These are phyloP conservation scores for Schwanniomyces polymorphus DNA, from an alignment of 805 yeast species.

Conservation along the genomic window DNA sequence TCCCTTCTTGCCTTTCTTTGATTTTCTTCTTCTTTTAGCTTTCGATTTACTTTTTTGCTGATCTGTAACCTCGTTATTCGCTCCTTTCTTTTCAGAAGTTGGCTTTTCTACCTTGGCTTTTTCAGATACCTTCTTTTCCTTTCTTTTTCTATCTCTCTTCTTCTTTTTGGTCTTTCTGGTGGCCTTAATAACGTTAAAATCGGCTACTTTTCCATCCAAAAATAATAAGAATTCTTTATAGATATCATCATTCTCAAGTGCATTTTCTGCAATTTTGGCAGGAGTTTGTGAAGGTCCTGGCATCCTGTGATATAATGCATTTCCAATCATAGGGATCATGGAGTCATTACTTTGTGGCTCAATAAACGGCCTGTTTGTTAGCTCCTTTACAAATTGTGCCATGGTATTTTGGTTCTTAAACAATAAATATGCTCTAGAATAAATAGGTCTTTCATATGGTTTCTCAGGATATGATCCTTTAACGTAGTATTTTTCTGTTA, in stretches of 20 bases:
- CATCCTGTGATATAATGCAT: conserved; percentile 26
- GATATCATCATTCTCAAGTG: conserved; percentile 12
- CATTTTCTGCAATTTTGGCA: neutral
- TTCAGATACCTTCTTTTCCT: conserved; percentile 9
- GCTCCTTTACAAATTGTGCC: conserved; percentile 22
- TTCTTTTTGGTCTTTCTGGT: conserved; percentile 9
- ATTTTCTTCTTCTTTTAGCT: conserved; percentile 2
- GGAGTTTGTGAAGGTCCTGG: neutral
- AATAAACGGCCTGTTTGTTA: conserved; percentile 23
- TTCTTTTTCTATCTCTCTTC: conserved; percentile 7
- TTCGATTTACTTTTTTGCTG: conserved; percentile 2
- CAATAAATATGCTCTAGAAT: conserved; percentile 42
- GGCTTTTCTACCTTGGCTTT: conserved; percentile 4
- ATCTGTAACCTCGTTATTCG: conserved; percentile 5
- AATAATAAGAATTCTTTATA: conserved; percentile 9
- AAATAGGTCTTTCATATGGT: conserved; percentile 38
- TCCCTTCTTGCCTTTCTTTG: conserved; percentile 1
- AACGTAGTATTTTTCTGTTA: conserved; percentile 33
- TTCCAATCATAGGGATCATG: conserved; percentile 33
- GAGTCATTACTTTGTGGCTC: conserved; percentile 23
- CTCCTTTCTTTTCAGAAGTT: conserved; percentile 1
- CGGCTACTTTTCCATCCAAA: conserved; percentile 6
- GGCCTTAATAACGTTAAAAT: conserved; percentile 9
- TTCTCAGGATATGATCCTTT: conserved; percentile 39
- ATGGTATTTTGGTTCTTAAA: conserved; percentile 28